phyloP scores from a whole-genome alignment of 345 rosid genomes.

The Salix udensis region DNA sequence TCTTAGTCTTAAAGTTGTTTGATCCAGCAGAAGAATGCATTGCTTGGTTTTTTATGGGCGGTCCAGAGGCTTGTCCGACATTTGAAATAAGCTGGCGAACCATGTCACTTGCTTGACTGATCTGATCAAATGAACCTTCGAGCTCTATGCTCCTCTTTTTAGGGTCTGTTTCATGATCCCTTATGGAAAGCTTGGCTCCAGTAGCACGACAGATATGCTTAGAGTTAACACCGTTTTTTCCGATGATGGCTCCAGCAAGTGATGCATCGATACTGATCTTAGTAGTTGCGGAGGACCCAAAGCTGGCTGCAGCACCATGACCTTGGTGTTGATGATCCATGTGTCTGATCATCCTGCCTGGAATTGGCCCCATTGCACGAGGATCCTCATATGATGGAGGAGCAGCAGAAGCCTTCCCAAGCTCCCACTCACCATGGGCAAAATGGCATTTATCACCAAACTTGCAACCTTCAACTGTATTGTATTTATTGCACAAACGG shows the following conservation, averaged over 20 bases:
- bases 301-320: constrained; percentile 62
- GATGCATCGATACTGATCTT: constrained; percentile 91
- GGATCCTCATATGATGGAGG: constrained; percentile 61
- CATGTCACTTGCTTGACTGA: constrained; percentile 92
- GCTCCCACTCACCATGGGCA: constrained; percentile 87
- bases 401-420: constrained; percentile 54
- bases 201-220: constrained; percentile 85
- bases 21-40: constrained; percentile 19
- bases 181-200: constrained; percentile 83
- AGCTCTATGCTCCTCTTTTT: constrained; percentile 83
- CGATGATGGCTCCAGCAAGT: constrained; percentile 91
- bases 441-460: constrained; percentile 80
- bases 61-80: constrained; percentile 47
- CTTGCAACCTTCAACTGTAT: constrained; percentile 79
- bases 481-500: constrained; percentile 65
- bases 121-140: constrained; percentile 95
- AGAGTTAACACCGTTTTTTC: constrained; percentile 88
- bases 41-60: constrained; percentile 27
- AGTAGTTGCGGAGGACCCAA: constrained; percentile 85
- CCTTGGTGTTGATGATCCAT: constrained; percentile 43
- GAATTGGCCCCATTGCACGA: constrained; percentile 42
- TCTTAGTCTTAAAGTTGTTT: constrained; percentile 74
- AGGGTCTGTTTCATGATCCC: constrained; percentile 80
- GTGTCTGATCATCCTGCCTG: constrained; percentile 48
- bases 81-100: constrained; percentile 79